Base-by-base conservation (phyloP, 768 basidiomycete genomes). In the Macrocybe gigantea region DNA sequence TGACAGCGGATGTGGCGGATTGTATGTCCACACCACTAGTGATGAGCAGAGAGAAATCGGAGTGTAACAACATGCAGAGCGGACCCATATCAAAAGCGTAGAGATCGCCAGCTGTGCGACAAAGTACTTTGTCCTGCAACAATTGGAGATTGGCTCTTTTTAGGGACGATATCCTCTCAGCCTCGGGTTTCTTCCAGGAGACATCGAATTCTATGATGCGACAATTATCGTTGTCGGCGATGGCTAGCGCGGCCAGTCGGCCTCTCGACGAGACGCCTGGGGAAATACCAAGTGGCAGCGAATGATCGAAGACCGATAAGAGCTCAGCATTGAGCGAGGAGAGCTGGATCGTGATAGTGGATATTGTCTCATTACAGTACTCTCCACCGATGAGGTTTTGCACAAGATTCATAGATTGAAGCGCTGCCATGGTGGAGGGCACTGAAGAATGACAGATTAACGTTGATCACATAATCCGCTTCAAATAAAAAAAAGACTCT, bases 1-100 rank as follows among this genome's bases (percentile, higher is more conserved):
- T 59, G 5, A 59, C 50, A 7, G 64, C 64, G 6, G 67, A 63
- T 53, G 74, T 74, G 2, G 67, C 73, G 4, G 75, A 77, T 53
- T 83, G 80, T 14, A 85, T 71, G 55, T 84, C 80, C 35, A 83
- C 59, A n/a, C 69, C 80, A 31, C 73, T 69, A 6, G 61, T 56
- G 38, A 84, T 54, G 35, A 70, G 70, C 15, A 83, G 53, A 1
- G 59, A 55, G 38, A 71, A 60, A 35, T 76, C 69, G 33, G 50
- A 54, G 54, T 69, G 74, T 5, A 85, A 65, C 0, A 73, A 67
- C 59, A 82, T 67, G 0, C 74, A 67, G 11, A 83, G 58, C 0
- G 70, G 71, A 1, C 58, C 77, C 53, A 82, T 67, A 55, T 80
- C 75, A 54, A 85, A 83, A 0, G 75, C 78, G 40, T 70, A 74